Evolutionary conservation across 441 rosid genomes (phyloP), one percentile per base, ranked within the genome.

Genomic region (Raphanus hybrid): DNA sequence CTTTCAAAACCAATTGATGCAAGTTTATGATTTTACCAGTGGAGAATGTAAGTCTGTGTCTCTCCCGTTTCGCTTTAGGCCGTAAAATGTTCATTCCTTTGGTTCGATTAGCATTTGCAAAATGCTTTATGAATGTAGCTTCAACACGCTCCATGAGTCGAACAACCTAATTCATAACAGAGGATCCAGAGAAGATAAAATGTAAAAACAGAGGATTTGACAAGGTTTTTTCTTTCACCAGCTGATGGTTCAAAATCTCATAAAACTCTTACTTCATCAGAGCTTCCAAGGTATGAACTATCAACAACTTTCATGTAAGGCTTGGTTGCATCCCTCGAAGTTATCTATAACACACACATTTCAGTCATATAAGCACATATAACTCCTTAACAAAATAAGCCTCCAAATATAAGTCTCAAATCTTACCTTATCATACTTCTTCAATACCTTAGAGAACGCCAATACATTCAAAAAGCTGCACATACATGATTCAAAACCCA

Each of bases 381-480:
- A 39, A 39, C 11, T 39, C 43, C 43, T 39, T 39, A 39, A 39
- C 11, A 39, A 39, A 35, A 34, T 2, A 39, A 37, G 10, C 0
- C 11, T 37, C 43, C 43, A 39, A 8, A 39, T 39, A 39, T 43
- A 9, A 71, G 0, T 0, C 76, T 71, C 64, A 43, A 16, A 45
- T 41, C 48, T 72, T 82, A 86, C 91, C 87, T 88, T 86, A 75
- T 84, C 90, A 34, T 85, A 84, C 78, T 87, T 87, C 83, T 86
- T 86, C 83, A 87, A 75, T 41, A 87, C 81, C 80, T 87, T 87
- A 3, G 87, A 84, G 37, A 84, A 81, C 1, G 90, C 88, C 73
- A 82, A 34, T 1, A 75, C 74, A 76, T 84, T 86, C 78, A 85
- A 58, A 69, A 82, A 86, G 62, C 87, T 86, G 81, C 37, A 69